Base-by-base conservation (phyloP, 2,329 filamentous ascomycete species). In the Botryotinia narcissicola region DNA sequence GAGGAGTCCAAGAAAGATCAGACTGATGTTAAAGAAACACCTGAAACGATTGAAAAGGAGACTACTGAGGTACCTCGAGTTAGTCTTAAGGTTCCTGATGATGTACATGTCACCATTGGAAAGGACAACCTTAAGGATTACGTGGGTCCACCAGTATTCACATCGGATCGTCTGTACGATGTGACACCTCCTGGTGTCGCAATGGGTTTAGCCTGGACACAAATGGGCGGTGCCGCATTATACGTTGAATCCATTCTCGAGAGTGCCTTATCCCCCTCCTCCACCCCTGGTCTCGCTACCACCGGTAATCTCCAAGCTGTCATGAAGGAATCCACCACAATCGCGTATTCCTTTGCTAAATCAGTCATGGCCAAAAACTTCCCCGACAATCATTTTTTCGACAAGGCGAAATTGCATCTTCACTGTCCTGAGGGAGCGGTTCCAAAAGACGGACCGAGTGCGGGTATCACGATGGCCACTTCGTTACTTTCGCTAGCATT, bases 401-500 rank as follows among this genome's bases (percentile, higher is more conserved):
- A 98, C 81, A 95, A 96, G 84, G 96, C 95, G 16, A 94, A 92
- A 84, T 89, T 99, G 81, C 96, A 99, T 83, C 86, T 99, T 77
- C 96, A 99, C 85, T 97, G 97, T 74, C 96, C 96, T 0, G 96
- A 99, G 82, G 96, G 96, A 9, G 96, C 96, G 14, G 95, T 98
- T 73, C 93, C 93, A 78, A 99, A 99, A 84, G 96, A 99, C 81
- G 96, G 92, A 0, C 93, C 93, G 7, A 95, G 92, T 66, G 96
- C 96, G 32, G 96, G 96, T 81, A 96, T 99, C 80, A 99, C 96
- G 10, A 99, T 99, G 96, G 92, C 96, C n/a, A 97, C 94, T 10
- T 94, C 93, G 74, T 84, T 99, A 79, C 86, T 99, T 69, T 95
- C 92, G 70, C 86, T 99, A 75, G 95, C 94, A 14, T 85, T 98